A percentile compares a stretch with the other conserved stretches of the same genome.
phyloP scores from a whole-genome alignment of 371 early-diverging fungal genomes.

The Syncephalis fuscata region DNA sequence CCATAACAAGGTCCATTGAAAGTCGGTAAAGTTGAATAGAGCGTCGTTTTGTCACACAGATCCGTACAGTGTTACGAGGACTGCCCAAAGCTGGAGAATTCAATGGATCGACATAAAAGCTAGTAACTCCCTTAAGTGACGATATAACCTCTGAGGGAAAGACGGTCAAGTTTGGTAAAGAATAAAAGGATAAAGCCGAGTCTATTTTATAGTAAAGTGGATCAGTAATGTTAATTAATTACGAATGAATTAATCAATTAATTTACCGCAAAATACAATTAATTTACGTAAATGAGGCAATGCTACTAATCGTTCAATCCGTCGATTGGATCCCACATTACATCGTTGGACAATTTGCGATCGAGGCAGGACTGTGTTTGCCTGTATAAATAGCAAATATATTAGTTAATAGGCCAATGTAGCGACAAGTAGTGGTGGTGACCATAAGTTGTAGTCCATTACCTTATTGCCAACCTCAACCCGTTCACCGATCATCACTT shows the following conservation, averaged over 20 bases:
- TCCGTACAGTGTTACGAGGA: neutral
- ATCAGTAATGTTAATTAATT: neutral
- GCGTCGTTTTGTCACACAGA: conserved; percentile 42
- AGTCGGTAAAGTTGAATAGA: conserved; percentile 33
- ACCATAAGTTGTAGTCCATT: too few species aligned
- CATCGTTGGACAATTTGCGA: too few species aligned
- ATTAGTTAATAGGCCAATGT: neutral
- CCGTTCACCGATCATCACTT: too few species aligned
- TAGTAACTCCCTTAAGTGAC: neutral
- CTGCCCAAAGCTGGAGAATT: neutral
- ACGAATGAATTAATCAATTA: neutral
- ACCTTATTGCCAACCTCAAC: too few species aligned
- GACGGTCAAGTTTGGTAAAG: neutral
- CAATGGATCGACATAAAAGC: neutral
- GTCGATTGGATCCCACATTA: too few species aligned
- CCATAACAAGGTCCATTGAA: conserved; percentile 11
- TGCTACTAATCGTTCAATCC: neutral
- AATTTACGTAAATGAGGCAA: neutral
- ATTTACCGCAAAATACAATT: neutral
- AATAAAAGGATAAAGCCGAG: neutral
- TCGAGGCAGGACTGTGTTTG: too few species aligned
- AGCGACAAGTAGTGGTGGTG: too few species aligned
- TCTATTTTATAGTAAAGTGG: neutral
- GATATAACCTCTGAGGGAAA: neutral
- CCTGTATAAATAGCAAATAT: too few species aligned